phyloP scores from a whole-genome alignment of 1,139 yeast genomes.

The Petasospora rhodanensis region DNA sequence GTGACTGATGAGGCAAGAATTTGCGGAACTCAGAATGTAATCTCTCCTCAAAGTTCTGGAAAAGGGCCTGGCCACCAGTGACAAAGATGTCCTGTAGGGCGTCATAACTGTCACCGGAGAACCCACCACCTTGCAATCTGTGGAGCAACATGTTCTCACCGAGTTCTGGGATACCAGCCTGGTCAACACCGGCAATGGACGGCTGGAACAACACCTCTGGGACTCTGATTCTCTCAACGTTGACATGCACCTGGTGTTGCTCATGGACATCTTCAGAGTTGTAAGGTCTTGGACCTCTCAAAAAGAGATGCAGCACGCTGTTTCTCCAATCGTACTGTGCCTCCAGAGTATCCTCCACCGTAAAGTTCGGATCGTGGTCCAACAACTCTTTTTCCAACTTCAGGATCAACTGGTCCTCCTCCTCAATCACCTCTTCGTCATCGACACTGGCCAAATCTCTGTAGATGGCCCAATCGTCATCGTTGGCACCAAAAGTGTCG shows the following conservation, averaged over 20 bases:
- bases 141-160: constrained; percentile 62
- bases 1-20: constrained; percentile 66
- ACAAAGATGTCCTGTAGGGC: constrained; percentile 48
- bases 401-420: constrained; percentile 55
- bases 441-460: constrained; percentile 74
- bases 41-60: constrained; percentile 65
- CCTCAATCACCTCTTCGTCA: constrained; percentile 73
- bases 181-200: constrained; percentile 92
- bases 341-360: constrained; percentile 79
- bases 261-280: constrained; percentile 61
- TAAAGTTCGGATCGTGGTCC: constrained; percentile 79
- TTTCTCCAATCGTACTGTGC: constrained; percentile 83
- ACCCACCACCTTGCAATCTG: constrained; percentile 50
- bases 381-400: constrained; percentile 70
- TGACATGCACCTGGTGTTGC: constrained; percentile 85
- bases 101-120: constrained; percentile 51
- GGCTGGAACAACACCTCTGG: constrained; percentile 95
- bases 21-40: constrained; percentile 60
- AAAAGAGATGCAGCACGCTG: constrained; percentile 72
- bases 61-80: constrained; percentile 79
- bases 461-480: constrained; percentile 93
- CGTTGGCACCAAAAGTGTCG: constrained; percentile 94
- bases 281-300: constrained; percentile 82
- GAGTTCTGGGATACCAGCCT: constrained; percentile 83
- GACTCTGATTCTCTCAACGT: constrained; percentile 84